phyloP scores from a whole-genome alignment of 2,329 filamentous ascomycete species.

The Penicillium sp. region DNA sequence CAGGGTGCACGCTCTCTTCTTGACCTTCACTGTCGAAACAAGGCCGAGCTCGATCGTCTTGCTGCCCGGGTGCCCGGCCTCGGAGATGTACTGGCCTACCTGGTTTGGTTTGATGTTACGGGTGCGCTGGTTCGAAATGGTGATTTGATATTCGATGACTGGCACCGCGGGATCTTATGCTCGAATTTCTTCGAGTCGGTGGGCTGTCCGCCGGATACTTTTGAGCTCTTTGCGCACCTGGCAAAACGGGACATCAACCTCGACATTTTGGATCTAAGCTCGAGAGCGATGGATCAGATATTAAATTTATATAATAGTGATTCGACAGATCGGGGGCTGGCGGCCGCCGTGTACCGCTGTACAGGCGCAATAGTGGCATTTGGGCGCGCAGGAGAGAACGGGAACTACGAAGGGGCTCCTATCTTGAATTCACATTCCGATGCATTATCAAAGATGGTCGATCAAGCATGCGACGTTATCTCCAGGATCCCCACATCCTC shows the following conservation, averaged over 20 bases:
- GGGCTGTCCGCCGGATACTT: slow-evolving; percentile 41
- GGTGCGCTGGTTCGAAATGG: slow-evolving; percentile 29
- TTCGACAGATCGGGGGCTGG: slow-evolving; percentile 16
- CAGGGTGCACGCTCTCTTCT: slow-evolving; percentile 43
- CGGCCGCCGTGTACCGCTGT: slow-evolving; percentile 37
- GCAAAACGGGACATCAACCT: slow-evolving; percentile 26
- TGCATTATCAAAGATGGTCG: slow-evolving; percentile 33
- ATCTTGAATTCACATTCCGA: neutral
- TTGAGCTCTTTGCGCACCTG: slow-evolving; percentile 37
- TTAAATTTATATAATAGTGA: slow-evolving; percentile 19
- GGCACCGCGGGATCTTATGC: slow-evolving; percentile 40
- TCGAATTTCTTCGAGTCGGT: slow-evolving; percentile 39
- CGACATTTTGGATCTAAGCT: slow-evolving; percentile 6
- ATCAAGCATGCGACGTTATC: slow-evolving; percentile 38
- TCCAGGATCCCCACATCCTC: slow-evolving; percentile 33
- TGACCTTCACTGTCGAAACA: slow-evolving; percentile 41
- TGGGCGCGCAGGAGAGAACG: slow-evolving; percentile 5
- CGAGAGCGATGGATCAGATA: slow-evolving; percentile 19
- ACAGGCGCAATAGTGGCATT: slow-evolving; percentile 38
- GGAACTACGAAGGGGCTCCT: neutral
- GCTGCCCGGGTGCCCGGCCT: slow-evolving; percentile 37
- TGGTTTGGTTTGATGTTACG: slow-evolving; percentile 45
- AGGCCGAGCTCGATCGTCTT: slow-evolving; percentile 35
- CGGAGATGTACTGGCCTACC: slow-evolving; percentile 39
- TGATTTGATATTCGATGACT: slow-evolving; percentile 41